Evolutionary conservation across 768 basidiomycete genomes (phyloP), one percentile per base, ranked within the genome.

Genomic region (Auricularia sp.): DNA sequence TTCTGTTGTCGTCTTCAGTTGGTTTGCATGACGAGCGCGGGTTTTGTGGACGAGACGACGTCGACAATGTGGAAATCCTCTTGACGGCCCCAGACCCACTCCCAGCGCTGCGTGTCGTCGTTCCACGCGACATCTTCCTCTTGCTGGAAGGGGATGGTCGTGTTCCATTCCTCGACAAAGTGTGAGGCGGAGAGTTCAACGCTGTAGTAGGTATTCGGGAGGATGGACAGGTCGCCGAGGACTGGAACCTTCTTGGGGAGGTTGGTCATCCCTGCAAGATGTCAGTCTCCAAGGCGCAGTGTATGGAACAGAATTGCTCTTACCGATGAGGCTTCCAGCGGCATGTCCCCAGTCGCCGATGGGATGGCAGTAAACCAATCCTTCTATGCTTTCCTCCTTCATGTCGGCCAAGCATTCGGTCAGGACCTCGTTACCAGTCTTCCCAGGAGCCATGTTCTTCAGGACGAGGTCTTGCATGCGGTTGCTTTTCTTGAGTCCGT

Each of bases 341-440:
- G 78, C 77, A 70, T 84, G 82, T 16, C 82, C 83, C 76, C 79
- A 83, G 67, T 82, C 82, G 33, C 83, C 80, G 51, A 84, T 83
- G 6, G 83, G 81, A 72, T 84, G 81, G 36, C 73, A 80, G 66
- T 79, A 84, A 36, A 83, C 77, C 67, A 79, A 77, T 0, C 83
- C 83, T 39, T 78, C 68, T 59, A 84, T 77, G 3, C 74, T 77
- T 68, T 81, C 79, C 11, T 64, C 54, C 63, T 74, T 72, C 81
- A 83, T 83, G 66, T 78, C 76, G n/a, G 70, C 72, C 43, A 79
- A 71, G 56, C 76, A 78, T 61, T 69, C 73, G 36, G 62, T 68
- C 34, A 84, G 74, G 7, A 84, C 79, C 60, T 76, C 67, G 66
- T 84, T 81, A 8, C 82, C 82, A 0, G 80, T 80, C 65, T 76